Conservation (phyloP, 441 rosid species). For the Eruca vesicaria region DNA sequence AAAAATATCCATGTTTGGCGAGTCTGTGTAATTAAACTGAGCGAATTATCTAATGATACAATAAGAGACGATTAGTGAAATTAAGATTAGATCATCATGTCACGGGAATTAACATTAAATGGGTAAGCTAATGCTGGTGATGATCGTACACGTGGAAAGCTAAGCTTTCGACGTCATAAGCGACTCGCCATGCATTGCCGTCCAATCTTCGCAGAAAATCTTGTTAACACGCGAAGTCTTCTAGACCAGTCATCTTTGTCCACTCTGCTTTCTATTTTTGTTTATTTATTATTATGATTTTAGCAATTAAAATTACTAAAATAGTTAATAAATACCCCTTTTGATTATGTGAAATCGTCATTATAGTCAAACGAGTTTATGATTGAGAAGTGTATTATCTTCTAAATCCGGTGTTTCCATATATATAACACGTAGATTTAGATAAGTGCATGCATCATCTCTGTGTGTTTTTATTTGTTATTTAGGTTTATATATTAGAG, state of each 20-base stretch:
- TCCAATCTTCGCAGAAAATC: slow-evolving; percentile 33
- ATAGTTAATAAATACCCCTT: background rate
- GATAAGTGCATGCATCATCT: slow-evolving; percentile 32
- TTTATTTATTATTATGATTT: background rate
- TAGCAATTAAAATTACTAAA: background rate
- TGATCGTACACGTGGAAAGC: slow-evolving; percentile 59
- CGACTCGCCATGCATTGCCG: slow-evolving; percentile 37
- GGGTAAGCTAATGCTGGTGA: slow-evolving; percentile 19
- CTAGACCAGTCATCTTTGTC: slow-evolving; percentile 17
- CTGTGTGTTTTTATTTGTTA: background rate
- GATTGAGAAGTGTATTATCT: slow-evolving; percentile 1
- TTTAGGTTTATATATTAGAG: background rate
- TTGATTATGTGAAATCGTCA: background rate
- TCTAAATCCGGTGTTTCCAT: slow-evolving; percentile 1
- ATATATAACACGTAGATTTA: slow-evolving; percentile 24
- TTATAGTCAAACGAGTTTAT: background rate
- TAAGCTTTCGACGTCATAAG: background rate
- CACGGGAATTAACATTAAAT: slow-evolving; percentile 16
- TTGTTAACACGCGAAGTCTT: slow-evolving; percentile 28
- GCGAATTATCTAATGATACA: background rate
- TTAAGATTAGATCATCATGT: slow-evolving; percentile 2
- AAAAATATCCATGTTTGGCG: background rate
- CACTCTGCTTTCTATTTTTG: slow-evolving; percentile 6
- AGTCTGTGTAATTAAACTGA: background rate
- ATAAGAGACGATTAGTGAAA: background rate